Evolutionary conservation across 225 moss, liverwort and hornwort species (phyloP).

Genomic region (Pseudisothecium myosuroides): DNA sequence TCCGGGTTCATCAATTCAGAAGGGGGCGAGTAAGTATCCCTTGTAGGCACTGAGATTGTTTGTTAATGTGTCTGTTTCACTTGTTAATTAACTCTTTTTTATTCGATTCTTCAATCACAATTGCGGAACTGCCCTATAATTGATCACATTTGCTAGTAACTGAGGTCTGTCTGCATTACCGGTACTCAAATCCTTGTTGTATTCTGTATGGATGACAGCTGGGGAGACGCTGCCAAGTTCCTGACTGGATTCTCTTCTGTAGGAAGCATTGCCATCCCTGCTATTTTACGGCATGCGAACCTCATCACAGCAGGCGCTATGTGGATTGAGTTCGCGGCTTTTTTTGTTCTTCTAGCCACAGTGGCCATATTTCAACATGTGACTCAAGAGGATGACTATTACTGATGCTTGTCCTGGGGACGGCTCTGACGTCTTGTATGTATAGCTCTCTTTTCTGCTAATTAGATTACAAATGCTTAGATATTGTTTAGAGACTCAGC

Average conservation of each 20-base stretch:
- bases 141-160: neutral
- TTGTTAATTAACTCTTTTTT: neutral
- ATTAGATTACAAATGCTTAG: neutral
- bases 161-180: neutral
- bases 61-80: neutral
- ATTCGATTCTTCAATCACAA: neutral
- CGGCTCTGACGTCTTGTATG: neutral
- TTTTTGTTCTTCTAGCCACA: constrained; percentile 57
- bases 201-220: constrained; percentile 25
- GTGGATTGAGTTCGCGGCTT: constrained; percentile 71
- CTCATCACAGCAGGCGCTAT: constrained; percentile 76
- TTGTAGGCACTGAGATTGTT: neutral
- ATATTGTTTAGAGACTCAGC: neutral
- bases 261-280: constrained; percentile 82
- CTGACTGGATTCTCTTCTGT: constrained; percentile 82
- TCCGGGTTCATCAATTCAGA: constrained; percentile 52
- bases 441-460: neutral
- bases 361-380: constrained; percentile 61
- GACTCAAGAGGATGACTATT: constrained; percentile 48
- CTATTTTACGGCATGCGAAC: constrained; percentile 67
- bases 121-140: neutral
- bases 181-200: neutral
- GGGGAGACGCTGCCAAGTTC: constrained; percentile 81
- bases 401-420: neutral
- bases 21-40: constrained; percentile 63